These are phyloP conservation scores for Citrullus amarus DNA, from an alignment of 306 rosid species.

Conservation along the genomic window DNA sequence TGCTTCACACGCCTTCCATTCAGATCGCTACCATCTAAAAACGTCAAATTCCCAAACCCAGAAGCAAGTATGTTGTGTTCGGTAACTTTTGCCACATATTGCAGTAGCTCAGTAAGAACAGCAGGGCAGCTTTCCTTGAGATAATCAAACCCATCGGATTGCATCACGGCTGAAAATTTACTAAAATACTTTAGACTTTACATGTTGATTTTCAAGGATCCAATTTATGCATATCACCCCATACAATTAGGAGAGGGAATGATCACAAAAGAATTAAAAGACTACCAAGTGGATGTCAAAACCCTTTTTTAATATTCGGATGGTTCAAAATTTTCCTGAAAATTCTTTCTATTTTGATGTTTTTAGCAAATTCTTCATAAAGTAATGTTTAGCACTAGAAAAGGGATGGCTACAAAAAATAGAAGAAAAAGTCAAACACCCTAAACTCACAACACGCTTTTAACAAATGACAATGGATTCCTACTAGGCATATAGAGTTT, in stretches of 20 bases:
- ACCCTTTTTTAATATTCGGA: not conserved
- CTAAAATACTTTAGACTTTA: constrained; percentile 2
- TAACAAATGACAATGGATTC: not conserved
- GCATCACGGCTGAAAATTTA: constrained; percentile 71
- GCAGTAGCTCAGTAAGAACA: constrained; percentile 47
- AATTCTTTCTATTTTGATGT: not conserved
- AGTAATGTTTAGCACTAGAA: not conserved
- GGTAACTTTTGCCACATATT: constrained; percentile 34
- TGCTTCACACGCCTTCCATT: constrained; percentile 77
- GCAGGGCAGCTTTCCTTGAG: constrained; percentile 73
- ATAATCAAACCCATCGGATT: constrained; percentile 68
- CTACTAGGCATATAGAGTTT: not conserved
- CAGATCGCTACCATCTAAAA: constrained; percentile 50
- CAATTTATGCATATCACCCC: not conserved
- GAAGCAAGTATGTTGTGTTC: constrained; percentile 28
- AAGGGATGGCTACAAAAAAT: not conserved
- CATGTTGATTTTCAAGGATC: not conserved
- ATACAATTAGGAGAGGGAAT: not conserved
- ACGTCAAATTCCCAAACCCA: constrained; percentile 22
- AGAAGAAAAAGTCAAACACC: not conserved
- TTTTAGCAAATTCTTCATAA: not conserved
- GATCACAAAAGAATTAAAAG: not conserved
- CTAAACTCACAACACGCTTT: not conserved
- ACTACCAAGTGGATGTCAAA: not conserved
- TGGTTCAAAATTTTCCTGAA: not conserved